A percentile compares a stretch with the other conserved stretches of the same genome.
Evolutionary conservation across 2,329 filamentous ascomycete species (phyloP).

Genomic region (Venturiaceae sp.): DNA sequence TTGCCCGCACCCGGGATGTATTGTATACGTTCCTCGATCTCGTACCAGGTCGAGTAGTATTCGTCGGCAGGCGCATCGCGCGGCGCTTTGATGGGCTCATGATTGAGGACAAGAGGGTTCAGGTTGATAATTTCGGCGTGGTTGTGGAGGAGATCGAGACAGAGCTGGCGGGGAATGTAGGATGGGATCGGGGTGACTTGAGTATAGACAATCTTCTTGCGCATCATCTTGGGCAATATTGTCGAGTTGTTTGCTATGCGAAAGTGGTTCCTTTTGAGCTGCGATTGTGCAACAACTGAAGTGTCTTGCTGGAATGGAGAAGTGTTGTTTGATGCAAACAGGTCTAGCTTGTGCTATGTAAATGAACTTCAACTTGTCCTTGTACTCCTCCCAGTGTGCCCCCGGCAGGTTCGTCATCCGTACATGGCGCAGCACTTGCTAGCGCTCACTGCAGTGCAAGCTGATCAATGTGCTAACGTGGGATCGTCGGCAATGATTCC

Average conservation of each 20-base stretch:
- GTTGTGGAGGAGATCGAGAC: conserved; percentile 62
- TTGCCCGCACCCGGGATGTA: conserved; percentile 57
- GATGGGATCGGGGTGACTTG: conserved; percentile 60
- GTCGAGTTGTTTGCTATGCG: not conserved
- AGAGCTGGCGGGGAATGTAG: conserved; percentile 61
- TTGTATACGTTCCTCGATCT: conserved; percentile 60
- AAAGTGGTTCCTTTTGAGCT: too few species aligned
- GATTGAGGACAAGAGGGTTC: conserved; percentile 56
- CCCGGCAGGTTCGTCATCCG: not conserved
- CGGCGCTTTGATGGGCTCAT: conserved; percentile 55
- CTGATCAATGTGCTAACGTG: not conserved
- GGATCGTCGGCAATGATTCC: not conserved
- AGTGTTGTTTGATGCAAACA: not conserved
- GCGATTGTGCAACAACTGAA: not conserved
- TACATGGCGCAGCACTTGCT: not conserved
- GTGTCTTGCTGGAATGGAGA: not conserved
- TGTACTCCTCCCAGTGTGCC: too few species aligned
- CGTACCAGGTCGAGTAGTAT: conserved; percentile 66
- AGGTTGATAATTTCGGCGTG: conserved; percentile 62
- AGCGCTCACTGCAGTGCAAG: not conserved
- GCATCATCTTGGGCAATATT: conserved; percentile 22
- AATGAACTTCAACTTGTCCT: not conserved
- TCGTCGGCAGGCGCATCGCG: conserved; percentile 60
- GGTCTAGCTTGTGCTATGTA: not conserved
- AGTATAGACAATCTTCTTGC: conserved; percentile 56